Evolutionary conservation across 257 asterid genomes (phyloP).

Genomic region (Rhazya stricta): DNA sequence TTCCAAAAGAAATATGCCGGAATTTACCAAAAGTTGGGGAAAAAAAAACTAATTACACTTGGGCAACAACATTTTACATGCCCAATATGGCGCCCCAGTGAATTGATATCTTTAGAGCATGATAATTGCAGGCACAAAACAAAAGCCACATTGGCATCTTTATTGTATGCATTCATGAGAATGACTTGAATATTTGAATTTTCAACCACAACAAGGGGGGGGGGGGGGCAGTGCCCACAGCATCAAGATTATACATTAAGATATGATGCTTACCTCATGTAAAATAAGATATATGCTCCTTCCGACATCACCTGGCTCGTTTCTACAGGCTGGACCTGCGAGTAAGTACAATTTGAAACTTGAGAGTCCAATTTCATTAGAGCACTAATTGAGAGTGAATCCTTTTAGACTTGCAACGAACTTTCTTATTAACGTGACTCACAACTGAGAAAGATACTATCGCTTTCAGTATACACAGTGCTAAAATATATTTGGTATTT

Average conservation of each 20-base stretch:
- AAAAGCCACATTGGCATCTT: background rate
- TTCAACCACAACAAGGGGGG: background rate
- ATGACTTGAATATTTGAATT: background rate
- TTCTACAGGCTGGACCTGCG: constrained; percentile 66
- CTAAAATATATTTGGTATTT: background rate
- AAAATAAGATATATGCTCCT: constrained; percentile 86
- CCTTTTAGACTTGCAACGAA: background rate
- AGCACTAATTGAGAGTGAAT: background rate
- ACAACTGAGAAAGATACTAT: background rate
- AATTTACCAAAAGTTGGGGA: background rate
- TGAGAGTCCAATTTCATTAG: background rate
- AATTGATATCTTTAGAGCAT: background rate
- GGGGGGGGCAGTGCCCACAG: too few relatives aligned
- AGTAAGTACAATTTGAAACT: constrained; percentile 12
- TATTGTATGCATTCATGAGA: background rate
- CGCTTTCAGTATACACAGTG: background rate
- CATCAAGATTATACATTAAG: background rate
- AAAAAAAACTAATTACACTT: background rate
- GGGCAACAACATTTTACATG: background rate
- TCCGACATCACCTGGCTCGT: constrained; percentile 68
- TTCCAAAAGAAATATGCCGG: constrained; percentile 17
- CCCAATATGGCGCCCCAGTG: background rate
- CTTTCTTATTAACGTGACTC: background rate
- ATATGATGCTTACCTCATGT: constrained; percentile 54
- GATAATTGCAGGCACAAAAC: background rate